A percentile compares a stretch with the other conserved stretches of the same genome.
Conservation (phyloP, 768 basidiomycete genomes). For the Lentinula lateritia region DNA sequence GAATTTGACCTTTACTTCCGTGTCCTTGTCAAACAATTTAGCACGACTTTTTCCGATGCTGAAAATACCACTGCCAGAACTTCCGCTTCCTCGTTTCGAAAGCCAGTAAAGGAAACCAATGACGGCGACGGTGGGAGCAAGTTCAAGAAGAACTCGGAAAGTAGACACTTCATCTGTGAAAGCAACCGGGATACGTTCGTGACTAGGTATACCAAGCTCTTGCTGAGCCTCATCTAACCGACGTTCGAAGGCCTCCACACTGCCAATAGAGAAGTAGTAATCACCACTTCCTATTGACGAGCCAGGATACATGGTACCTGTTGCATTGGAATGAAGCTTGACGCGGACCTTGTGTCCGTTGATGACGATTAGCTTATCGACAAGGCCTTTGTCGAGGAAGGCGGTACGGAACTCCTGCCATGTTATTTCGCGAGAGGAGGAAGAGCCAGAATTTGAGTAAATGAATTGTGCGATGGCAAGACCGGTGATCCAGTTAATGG, state of each 20-base stretch:
- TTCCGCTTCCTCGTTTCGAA: constrained; percentile 62
- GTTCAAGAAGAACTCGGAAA: constrained; percentile 74
- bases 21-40: constrained; percentile 95
- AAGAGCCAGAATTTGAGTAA: constrained; percentile 50
- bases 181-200: constrained; percentile 93
- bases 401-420: constrained; percentile 99
- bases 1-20: constrained; percentile 89
- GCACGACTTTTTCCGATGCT: constrained; percentile 95
- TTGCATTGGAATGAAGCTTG: constrained; percentile 87
- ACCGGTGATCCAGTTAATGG: constrained; percentile 49
- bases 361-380: constrained; percentile 89
- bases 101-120: constrained; percentile 88
- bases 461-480: constrained; percentile 61
- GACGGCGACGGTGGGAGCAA: constrained; percentile 92
- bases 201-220: constrained; percentile 86
- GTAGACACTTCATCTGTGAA: constrained; percentile 94
- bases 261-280: constrained; percentile 96
- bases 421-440: constrained; percentile 83
- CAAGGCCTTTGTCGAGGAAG: constrained; percentile 93
- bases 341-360: constrained; percentile 89
- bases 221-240: constrained; percentile 91
- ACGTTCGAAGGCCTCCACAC: constrained; percentile 93
- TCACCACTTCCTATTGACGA: constrained; percentile 48
- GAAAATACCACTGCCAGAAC: constrained; percentile 87
- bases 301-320: constrained; percentile 69